Base-by-base conservation (phyloP, 208 protist species). In the Trypanosoma scelopori region DNA sequence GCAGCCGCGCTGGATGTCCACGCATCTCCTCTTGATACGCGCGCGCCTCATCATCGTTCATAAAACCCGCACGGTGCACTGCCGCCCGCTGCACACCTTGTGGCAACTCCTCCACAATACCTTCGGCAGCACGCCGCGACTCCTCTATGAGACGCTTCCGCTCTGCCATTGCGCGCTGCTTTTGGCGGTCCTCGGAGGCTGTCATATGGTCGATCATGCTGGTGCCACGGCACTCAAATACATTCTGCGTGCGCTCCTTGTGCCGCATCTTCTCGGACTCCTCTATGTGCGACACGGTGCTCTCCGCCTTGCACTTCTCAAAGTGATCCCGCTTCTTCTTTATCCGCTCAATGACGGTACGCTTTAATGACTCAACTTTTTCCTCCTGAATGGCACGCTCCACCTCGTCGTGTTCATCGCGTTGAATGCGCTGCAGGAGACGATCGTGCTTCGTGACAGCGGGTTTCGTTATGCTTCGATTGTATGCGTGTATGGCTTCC, bases 1-100 rank as follows among this genome's bases (percentile, higher is more conserved):
- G 59, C 28, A 90, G n/a, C 57, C 71, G 50, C 43, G 65, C 86
- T 13, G 85, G 84, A 53, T 78, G 79, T 12, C 49, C 61, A 9
- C 70, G 84, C 84, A 89, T 92, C 72, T 89, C 82, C 39, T 60
- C 68, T 35, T 74, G 62, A 65, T 93, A 89, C 41, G 73, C 78
- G 6, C 55, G 60, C 55, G 87, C 84, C 65, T 95, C 89, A 27
- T 69, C 84, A 18, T 65, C 70, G 58, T 57, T 68, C 23, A 84
- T 63, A 48, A 92, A 95, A n/a, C 86, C 89, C 6, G 65, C 72
- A 0, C 67, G 77, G 37, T 70, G 74, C 4, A 78, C 76, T 48
- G 68, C 71, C 3, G 89, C 89, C 15, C 58, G 59, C 12, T 48
- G 46, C 22, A 61, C 51, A 13, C 52, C 56, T 20, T 46, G 30